A percentile compares a stretch with the other conserved stretches of the same genome.
phyloP scores from a whole-genome alignment of 2,329 filamentous ascomycete genomes.

The Waltergamsia citrina region DNA sequence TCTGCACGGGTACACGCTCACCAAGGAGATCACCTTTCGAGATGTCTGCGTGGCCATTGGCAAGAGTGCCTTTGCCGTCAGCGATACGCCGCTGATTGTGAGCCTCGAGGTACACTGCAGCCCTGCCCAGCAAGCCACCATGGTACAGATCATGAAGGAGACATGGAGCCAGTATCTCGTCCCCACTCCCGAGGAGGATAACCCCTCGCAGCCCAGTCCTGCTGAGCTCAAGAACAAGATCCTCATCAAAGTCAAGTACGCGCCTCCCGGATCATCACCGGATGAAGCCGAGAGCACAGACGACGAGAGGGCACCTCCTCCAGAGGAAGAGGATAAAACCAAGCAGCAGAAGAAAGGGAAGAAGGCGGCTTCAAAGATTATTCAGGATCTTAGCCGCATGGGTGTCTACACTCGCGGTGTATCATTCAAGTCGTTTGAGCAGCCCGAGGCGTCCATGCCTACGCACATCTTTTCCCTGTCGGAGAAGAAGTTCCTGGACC shows the following conservation, averaged over 20 bases:
- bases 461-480: slow-evolving; percentile 61
- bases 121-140: slow-evolving; percentile 71
- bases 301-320: slow-evolving; percentile 26
- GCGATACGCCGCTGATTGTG: slow-evolving; percentile 80
- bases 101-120: slow-evolving; percentile 87
- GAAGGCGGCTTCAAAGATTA: slow-evolving; percentile 57
- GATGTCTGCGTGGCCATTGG: slow-evolving; percentile 75
- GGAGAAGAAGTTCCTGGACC: slow-evolving; percentile 53
- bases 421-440: slow-evolving; percentile 69
- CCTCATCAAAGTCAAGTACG: slow-evolving; percentile 72
- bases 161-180: slow-evolving; percentile 70
- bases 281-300: slow-evolving; percentile 21
- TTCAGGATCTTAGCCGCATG: slow-evolving; percentile 62
- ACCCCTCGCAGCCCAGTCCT: slow-evolving; percentile 53
- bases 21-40: slow-evolving; percentile 78
- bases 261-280: slow-evolving; percentile 29
- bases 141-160: slow-evolving; percentile 87
- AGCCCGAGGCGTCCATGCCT: slow-evolving; percentile 58
- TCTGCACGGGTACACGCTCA: slow-evolving; percentile 82
- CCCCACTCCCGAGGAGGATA: slow-evolving; percentile 36
- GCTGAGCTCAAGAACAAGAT: slow-evolving; percentile 68
- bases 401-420: slow-evolving; percentile 79
- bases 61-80: slow-evolving; percentile 66
- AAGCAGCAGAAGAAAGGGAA: slow-evolving; percentile 7
- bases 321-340: slow-evolving; percentile 9